These are phyloP conservation scores for Puccinia triticina DNA, from an alignment of 1,284 basidiomycete species.

Conservation along the genomic window DNA sequence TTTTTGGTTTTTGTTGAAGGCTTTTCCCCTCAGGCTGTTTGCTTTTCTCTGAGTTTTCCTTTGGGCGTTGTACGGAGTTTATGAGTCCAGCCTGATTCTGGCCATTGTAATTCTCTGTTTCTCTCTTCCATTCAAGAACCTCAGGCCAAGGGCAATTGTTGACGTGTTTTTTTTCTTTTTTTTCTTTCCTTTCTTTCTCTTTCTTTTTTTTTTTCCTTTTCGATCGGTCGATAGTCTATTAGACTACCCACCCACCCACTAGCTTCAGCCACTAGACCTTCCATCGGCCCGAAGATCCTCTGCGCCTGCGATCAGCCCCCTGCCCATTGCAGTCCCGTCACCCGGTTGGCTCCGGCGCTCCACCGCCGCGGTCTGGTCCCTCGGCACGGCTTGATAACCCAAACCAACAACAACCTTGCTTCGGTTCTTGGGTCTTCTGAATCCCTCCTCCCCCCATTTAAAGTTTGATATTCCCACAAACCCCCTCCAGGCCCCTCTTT, in stretches of 20 bases:
- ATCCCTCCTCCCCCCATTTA: not conserved
- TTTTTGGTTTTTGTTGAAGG: not conserved
- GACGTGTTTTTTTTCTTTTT: no score
- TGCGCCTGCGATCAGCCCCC: constrained; percentile 12
- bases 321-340: not conserved
- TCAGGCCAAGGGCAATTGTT: not conserved
- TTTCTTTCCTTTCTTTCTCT: no score
- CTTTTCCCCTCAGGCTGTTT: no score
- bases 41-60: not conserved
- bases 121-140: not conserved
- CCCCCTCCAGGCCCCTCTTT: not conserved
- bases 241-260: not conserved
- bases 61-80: not conserved
- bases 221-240: constrained; percentile 4
- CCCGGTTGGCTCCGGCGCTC: constrained; percentile 5
- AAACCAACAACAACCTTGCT: not conserved
- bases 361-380: not conserved
- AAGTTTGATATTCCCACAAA: not conserved
- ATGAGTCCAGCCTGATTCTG: not conserved
- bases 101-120: not conserved
- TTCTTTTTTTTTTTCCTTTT: no score
- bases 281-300: constrained; percentile 18
- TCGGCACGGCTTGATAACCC: constrained; percentile 18
- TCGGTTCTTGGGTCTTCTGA: not conserved
- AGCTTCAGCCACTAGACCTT: no score